These are phyloP conservation scores for Nakataea oryzae DNA, from an alignment of 2,329 filamentous ascomycete species.

Conservation along the genomic window DNA sequence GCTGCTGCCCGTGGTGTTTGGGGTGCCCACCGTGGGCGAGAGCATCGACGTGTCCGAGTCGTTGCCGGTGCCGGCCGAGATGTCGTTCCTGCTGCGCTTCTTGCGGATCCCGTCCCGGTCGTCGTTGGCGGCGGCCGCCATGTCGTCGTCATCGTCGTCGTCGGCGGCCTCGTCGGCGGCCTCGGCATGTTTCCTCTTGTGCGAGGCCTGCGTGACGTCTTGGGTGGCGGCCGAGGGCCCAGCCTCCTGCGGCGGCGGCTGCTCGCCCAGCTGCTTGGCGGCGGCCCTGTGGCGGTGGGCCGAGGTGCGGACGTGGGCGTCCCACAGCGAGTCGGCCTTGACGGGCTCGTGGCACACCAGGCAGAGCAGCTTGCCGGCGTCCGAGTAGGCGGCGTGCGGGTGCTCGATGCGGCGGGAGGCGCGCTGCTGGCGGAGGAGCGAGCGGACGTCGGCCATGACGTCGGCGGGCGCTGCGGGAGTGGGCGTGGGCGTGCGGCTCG, in stretches of 20 bases:
- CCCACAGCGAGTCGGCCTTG: conserved; percentile 59
- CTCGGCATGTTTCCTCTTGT: conserved; percentile 21
- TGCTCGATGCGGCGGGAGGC: conserved; percentile 63
- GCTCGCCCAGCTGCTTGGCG: conserved; percentile 9
- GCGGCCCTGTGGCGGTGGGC: conserved; percentile 29
- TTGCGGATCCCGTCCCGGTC: conserved; percentile 22
- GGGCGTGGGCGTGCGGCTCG: no score
- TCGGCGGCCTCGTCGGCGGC: conserved; percentile 13
- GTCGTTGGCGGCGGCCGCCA: conserved; percentile 2
- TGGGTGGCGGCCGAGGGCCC: conserved; percentile 6
- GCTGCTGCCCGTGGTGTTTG: neutral
- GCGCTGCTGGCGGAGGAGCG: conserved; percentile 69
- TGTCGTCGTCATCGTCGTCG: conserved; percentile 11
- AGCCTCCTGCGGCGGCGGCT: conserved; percentile 13
- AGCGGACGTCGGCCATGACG: conserved; percentile 67
- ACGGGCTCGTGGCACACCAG: conserved; percentile 53
- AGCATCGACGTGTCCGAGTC: conserved; percentile 1
- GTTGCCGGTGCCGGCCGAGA: neutral
- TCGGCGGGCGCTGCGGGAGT: neutral
- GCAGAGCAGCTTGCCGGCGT: conserved; percentile 58
- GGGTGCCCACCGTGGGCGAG: neutral
- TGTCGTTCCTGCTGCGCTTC: conserved; percentile 36
- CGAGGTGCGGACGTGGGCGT: conserved; percentile 43
- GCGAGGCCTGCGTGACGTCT: conserved; percentile 6
- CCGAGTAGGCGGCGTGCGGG: conserved; percentile 57